Evolutionary conservation across 306 rosid genomes (phyloP), one percentile per base, ranked within the genome.

Genomic region (Cucurbita argyrosperma): DNA sequence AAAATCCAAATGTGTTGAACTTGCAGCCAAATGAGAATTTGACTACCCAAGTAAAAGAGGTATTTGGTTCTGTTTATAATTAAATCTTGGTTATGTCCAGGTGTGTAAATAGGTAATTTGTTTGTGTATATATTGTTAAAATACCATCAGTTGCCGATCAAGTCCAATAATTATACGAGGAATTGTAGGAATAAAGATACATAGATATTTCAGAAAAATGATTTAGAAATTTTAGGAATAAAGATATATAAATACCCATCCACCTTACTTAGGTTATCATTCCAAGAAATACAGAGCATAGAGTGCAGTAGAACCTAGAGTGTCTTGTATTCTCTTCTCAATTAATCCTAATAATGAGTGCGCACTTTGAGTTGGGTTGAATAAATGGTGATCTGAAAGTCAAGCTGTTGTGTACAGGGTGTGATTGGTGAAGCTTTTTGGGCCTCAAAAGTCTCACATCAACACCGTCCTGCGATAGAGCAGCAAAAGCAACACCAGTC

Each of bases 11-110:
- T 14, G 43, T 50, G 30, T 4, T 50, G 45, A 70, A 50, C 60
- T 70, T 68, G 74, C 57, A 68, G 57, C 74, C 58, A 23, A 69
- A 46, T 46, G 74, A 69, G 45, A 26, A 69, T 69, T 69, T 70
- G 40, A 70, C 46, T 1, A 19, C 23, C 26, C 45, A 70, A 51
- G 26, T 70, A 30, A 51, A 35, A 16, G 6, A 70, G 74, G 74
- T 70, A 66, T 19, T 66, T 7, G 39, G 49, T 68, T 67, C 53
- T 45, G 55, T 45, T 19, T 67, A 21, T 21, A 46, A 45, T 21
- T 21, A 45, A 45, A 43, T 67, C 39, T 45, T 5, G 10, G 38
- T 21, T 68, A 21, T 12, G 42, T 19, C 67, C 14, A 5, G 45
- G 12, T 68, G 8, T 68, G 43, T 68, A 8, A 45, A 13, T 68